Evolutionary conservation across 2,329 filamentous ascomycete species (phyloP).

Genomic region (Cladobotryum protrusum): DNA sequence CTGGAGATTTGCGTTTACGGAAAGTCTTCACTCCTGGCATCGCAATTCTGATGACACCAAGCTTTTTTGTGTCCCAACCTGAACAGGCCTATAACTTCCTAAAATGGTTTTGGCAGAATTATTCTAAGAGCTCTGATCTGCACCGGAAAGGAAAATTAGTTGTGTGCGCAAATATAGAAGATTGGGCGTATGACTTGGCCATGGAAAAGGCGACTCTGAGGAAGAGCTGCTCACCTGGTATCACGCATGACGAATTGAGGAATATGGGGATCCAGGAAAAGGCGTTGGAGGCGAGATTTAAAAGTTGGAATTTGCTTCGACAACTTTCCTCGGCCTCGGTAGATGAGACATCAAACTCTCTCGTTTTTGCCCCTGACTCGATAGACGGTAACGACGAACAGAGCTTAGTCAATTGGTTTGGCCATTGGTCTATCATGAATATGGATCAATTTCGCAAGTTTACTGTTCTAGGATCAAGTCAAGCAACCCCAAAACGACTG

Average conservation of each 20-base stretch:
- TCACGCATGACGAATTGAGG: neutral
- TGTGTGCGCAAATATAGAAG: slow-evolving; percentile 22
- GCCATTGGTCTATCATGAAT: slow-evolving; percentile 47
- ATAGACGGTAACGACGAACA: slow-evolving; percentile 57
- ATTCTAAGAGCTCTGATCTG: slow-evolving; percentile 7
- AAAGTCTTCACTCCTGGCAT: slow-evolving; percentile 26
- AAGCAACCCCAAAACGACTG: slow-evolving; percentile 16
- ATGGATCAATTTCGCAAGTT: slow-evolving; percentile 50
- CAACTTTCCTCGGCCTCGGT: slow-evolving; percentile 13
- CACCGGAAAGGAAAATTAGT: slow-evolving; percentile 21
- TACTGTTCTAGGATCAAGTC: slow-evolving; percentile 45
- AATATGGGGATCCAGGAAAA: slow-evolving; percentile 4
- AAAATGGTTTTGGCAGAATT: slow-evolving; percentile 28
- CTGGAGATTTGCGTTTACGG: slow-evolving; percentile 21
- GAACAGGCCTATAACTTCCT: slow-evolving; percentile 27
- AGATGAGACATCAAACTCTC: slow-evolving; percentile 19
- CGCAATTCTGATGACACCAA: slow-evolving; percentile 35
- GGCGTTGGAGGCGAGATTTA: slow-evolving; percentile 17
- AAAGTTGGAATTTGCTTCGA: slow-evolving; percentile 17
- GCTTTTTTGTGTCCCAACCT: slow-evolving; percentile 35
- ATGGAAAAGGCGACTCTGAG: slow-evolving; percentile 1
- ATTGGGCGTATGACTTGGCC: slow-evolving; percentile 25
- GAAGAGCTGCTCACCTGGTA: neutral
- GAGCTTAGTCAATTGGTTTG: slow-evolving; percentile 58
- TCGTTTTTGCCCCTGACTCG: slow-evolving; percentile 40